Evolutionary conservation across 23 red algal genomes (phyloP).

Genomic region (Gracilaria domingensis): DNA sequence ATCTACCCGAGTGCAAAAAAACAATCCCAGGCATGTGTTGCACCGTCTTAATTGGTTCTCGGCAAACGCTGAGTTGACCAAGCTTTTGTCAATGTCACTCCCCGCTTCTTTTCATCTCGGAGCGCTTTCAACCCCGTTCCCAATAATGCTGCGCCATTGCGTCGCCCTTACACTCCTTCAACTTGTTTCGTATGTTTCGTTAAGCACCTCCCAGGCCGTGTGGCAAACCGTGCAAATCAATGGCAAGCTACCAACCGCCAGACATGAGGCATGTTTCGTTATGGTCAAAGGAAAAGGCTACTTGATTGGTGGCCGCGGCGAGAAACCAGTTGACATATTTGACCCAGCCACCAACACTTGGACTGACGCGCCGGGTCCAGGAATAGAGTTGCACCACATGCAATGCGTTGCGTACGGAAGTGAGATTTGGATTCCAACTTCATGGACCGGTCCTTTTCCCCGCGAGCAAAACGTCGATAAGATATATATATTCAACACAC

Average conservation of each 20-base stretch:
- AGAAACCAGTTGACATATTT: constrained; percentile 48
- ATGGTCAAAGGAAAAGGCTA: constrained; percentile 66
- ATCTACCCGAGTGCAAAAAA: too few relatives aligned
- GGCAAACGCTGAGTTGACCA: neutral
- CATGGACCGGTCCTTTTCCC: constrained; percentile 70
- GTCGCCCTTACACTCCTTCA: neutral
- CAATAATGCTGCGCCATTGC: neutral
- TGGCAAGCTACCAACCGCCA: neutral
- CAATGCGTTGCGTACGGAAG: constrained; percentile 44
- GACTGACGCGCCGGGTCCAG: constrained; percentile 32
- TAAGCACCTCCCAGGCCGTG: neutral
- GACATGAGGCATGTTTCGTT: constrained; percentile 74
- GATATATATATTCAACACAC: constrained; percentile 65
- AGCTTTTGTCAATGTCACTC: neutral
- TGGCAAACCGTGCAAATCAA: constrained; percentile 21
- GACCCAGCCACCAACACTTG: constrained; percentile 45
- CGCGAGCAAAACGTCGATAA: constrained; percentile 44
- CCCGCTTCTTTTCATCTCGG: neutral
- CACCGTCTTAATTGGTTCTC: neutral
- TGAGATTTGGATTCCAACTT: constrained; percentile 57
- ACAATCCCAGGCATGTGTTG: too few relatives aligned
- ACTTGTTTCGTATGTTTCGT: neutral
- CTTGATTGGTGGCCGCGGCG: constrained; percentile 65
- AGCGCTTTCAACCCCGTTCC: neutral
- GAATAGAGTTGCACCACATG: constrained; percentile 68